phyloP scores from a whole-genome alignment of 352 stramenopile genomes.

The Pythium diclinum region DNA sequence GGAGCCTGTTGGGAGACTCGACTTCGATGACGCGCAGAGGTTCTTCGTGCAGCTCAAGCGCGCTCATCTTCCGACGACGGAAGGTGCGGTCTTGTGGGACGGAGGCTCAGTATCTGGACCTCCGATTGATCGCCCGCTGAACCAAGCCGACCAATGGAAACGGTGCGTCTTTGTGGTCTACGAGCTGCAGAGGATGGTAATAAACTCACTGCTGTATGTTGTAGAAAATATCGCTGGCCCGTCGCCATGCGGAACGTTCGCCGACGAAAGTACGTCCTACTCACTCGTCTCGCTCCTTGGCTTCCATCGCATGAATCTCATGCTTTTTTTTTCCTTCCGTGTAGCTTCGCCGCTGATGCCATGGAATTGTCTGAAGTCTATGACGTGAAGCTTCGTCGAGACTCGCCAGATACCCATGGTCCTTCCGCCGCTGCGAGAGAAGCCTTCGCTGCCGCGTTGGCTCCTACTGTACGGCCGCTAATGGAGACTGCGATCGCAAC shows the following conservation, averaged over 20 bases:
- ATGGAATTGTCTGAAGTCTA: conserved; percentile 18
- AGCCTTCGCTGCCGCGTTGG: conserved; percentile 24
- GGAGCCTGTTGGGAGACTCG: background rate
- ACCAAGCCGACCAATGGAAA: conserved; percentile 28
- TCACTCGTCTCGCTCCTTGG: background rate
- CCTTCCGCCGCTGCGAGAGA: conserved; percentile 8
- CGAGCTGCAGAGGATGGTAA: background rate
- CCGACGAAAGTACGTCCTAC: conserved; percentile 43
- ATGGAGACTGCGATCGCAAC: conserved; percentile 12
- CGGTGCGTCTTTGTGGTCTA: conserved; percentile 11
- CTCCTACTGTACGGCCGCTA: conserved; percentile 22
- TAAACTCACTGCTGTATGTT: background rate
- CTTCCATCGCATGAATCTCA: background rate
- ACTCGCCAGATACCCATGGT: background rate
- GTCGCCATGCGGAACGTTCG: conserved; percentile 56
- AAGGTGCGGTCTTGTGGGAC: conserved; percentile 7
- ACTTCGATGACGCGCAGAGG: background rate
- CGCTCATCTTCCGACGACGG: conserved; percentile 12
- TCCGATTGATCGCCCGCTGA: conserved; percentile 21
- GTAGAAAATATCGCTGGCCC: conserved; percentile 79
- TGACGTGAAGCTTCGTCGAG: conserved; percentile 8
- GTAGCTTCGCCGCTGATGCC: conserved; percentile 22
- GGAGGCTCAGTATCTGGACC: conserved; percentile 16
- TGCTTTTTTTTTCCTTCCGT: background rate
- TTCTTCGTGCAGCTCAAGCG: conserved; percentile 7